Base-by-base conservation (phyloP, 352 stramenopile genomes). In the Globisporangium nodosum region DNA sequence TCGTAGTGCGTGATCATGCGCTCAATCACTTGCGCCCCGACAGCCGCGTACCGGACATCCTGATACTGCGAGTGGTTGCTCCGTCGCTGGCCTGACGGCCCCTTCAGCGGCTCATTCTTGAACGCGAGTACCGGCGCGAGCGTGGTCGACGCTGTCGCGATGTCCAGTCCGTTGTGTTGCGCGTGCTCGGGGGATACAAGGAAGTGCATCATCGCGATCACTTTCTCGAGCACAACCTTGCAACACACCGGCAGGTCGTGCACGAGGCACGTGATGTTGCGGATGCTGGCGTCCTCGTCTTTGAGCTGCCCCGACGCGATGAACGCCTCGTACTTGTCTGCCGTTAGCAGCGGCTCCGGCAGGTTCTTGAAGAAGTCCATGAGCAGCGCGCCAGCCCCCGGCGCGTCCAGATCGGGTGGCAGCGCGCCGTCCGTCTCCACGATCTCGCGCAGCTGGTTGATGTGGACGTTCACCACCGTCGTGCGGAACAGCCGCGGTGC, bases 291-390 rank as follows among this genome's bases (percentile, higher is more conserved):
- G 0, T 87, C 80, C 75, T 88, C 77, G 48, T 94, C 81, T 20
- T 74, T 74, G 33, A 92, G 58, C 55, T 84, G 66, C 9, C 78
- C 80, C 8, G 80, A 85, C 27, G 81, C 74, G 30, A 94, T 71
- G 31, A 94, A 94, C 0, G 85, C 85, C 39, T 92, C 85, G 48
- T 92, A 91, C 50, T 88, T 88, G 4, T 94, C 82, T 11, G 76
- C 74, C 0, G 85, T 91, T 31, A 94, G 64, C 51, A 94, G 61
- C 2, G 85, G 73, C 54, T 94, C 80, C 1, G 82, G 85, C 3
- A 92, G 61, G 50, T 90, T 82, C 53, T 84, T 87, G 42, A 92
- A 71, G 51, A 92, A 92, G 61, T 94, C 82, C 40, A 94, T 60
- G 5, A 94, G 69, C 51, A 94, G 50, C 9, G 85, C 82, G 35